Conservation (phyloP, 2,329 filamentous ascomycete species). For the Botrytis elliptica region DNA sequence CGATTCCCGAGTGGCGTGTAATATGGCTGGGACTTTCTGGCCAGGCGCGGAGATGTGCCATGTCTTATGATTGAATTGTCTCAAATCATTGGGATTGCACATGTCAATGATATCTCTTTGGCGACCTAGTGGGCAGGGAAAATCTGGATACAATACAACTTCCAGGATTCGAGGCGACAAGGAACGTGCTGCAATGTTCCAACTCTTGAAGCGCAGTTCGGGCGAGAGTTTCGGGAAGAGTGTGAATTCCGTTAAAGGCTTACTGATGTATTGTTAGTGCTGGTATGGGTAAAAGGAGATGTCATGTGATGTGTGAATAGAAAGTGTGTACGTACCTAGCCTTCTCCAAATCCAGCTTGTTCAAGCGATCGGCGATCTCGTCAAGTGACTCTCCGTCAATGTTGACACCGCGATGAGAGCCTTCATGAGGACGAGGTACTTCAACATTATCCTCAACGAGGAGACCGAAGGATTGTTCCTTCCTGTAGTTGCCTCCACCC, state of each 20-base stretch:
- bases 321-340: background rate
- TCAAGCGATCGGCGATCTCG: background rate
- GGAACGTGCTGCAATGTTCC: background rate
- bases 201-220: background rate
- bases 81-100: background rate
- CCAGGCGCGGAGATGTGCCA: background rate
- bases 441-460: background rate
- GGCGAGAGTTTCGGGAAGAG: background rate
- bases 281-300: no score
- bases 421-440: background rate
- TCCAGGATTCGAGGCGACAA: background rate
- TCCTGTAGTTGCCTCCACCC: background rate
- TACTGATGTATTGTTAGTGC: background rate
- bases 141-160: background rate
- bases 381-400: background rate
- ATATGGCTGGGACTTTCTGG: background rate
- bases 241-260: background rate
- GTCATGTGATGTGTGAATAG: background rate
- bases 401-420: background rate
- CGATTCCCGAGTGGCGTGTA: background rate
- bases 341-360: background rate
- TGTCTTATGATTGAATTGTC: fast-evolving
- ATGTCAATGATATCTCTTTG: fast-evolving
- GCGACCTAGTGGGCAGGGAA: background rate
- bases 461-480: background rate